Evolutionary conservation across 345 rosid species (phyloP), one percentile per base, ranked within the genome.

Genomic region (Raphanus sativus): DNA sequence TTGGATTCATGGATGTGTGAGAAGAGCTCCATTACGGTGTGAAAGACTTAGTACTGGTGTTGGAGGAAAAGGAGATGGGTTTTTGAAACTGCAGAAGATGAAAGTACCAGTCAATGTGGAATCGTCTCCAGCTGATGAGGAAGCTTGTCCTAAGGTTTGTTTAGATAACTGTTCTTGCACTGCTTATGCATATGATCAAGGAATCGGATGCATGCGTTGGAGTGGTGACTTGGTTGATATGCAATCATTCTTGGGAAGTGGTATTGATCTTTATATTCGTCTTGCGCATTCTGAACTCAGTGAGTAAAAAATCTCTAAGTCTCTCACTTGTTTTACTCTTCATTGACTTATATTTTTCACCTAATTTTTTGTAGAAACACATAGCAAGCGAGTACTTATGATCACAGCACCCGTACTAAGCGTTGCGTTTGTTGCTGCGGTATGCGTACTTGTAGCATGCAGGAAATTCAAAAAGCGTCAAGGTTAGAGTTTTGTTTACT

Each of bases 191-290:
- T 83, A 69, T 79, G 73, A 81, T 15, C 28, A 34, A n/a, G 87
- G 80, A 33, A 70, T 83, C 0, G 82, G 90, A 30, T 89, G 91
- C 42, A 78, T 84, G 86, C 34, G 67, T 21, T 86, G 93, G 93
- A 78, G 42, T 16, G 65, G 25, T 76, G 48, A 29, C 36, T 83
- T 87, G 63, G 59, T 81, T 56, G 89, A 89, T 66, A 42, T 52
- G 58, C 58, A 52, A 16, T 52, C 58, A 15, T 52, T 52, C 25
- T 16, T 52, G 58, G 58, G 24, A 3, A 69, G 74, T 3, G 91
- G 93, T 4, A 30, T 26, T 67, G 82, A 85, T 75, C 86, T 85
- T 4, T 65, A 60, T 52, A 70, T 89, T 65, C 88, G 87, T 11
- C 21, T 85, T 8, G 73, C 84, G 4, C 12, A 65, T 73, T 80